Base-by-base conservation (phyloP, 2,329 filamentous ascomycete species). In the Monosporascus ibericus region DNA sequence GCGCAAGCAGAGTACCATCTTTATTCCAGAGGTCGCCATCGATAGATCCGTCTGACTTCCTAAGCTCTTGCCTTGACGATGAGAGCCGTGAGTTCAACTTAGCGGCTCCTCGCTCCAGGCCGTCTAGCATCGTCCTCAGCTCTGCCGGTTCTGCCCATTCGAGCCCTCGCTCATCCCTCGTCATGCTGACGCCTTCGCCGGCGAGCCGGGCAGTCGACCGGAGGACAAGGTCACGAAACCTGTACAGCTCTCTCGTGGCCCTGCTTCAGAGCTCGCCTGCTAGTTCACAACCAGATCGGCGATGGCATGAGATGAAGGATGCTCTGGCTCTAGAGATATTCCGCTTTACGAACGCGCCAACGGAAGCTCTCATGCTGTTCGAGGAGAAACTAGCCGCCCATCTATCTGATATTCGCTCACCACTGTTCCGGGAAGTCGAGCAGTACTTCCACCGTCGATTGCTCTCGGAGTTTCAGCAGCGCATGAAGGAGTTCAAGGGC, bases 241-340 rank as follows among this genome's bases (percentile, higher is more conserved):
- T 84, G 1, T 79, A 81, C 64, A 72, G 70, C 52, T 77, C 78
- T 0, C 73, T 84, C 1, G 72, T 81, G 7, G 77, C 79, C 1
- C 68, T 84, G 7, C 71, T 84, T 14, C 78, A 82, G 54, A 79
- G 77, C 5, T 75, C 78, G 0, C 69, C 74, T 0, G 65, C 72
- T 1, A 68, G 70, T 14, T 65, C 70, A 14, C 70, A 70, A 20
- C 71, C 75, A 22, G 62, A 69, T 8, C 70, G 74, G 44, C 74
- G 77, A 50, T 84, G 80, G 80, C 72, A 75, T 55, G 70, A 70
- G 4, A 74, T 83, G 55, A 75, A 75, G 3, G 74, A 78, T 3
- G 73, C 77, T 2, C 71, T 83, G 61, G 79, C 80, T 1, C 68
- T 83, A 11, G 77, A 84, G 65, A 81, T 84, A 24, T 78, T 81